Conservation (phyloP, 768 basidiomycete genomes). For the Hypsizygus marmoreus region DNA sequence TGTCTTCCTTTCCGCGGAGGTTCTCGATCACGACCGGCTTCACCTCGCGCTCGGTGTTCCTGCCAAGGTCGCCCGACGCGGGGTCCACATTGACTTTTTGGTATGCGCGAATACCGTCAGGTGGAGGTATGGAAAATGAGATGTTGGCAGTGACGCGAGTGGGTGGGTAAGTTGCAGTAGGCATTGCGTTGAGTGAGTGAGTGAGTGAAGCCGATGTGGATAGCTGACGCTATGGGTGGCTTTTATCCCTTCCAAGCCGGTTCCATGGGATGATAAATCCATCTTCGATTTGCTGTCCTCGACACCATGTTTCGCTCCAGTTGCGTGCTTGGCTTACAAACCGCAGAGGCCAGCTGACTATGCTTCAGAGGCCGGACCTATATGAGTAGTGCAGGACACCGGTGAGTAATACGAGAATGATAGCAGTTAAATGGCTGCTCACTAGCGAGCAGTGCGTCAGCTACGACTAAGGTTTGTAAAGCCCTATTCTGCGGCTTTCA, state of each 20-base stretch:
- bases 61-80: slow-evolving; percentile 32
- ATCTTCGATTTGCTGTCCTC: no score
- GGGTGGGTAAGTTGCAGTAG: slow-evolving; percentile 2
- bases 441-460: no score
- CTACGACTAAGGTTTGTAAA: no score
- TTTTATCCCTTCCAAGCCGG: not conserved
- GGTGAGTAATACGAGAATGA: no score
- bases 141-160: slow-evolving; percentile 32
- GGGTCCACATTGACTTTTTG: slow-evolving; percentile 35
- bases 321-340: not conserved
- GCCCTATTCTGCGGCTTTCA: no score
- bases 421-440: no score
- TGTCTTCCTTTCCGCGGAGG: slow-evolving; percentile 50
- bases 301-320: not conserved
- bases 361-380: no score
- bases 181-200: not conserved
- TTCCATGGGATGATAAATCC: not conserved
- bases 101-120: slow-evolving; percentile 43
- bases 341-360: no score
- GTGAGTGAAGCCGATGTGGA: not conserved
- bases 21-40: slow-evolving; percentile 49
- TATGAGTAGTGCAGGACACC: no score
- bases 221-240: not conserved
- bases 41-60: slow-evolving; percentile 33
- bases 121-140: slow-evolving; percentile 37